These are phyloP conservation scores for Citrus cavaleriei DNA, from an alignment of 345 rosid genomes.

Conservation along the genomic window DNA sequence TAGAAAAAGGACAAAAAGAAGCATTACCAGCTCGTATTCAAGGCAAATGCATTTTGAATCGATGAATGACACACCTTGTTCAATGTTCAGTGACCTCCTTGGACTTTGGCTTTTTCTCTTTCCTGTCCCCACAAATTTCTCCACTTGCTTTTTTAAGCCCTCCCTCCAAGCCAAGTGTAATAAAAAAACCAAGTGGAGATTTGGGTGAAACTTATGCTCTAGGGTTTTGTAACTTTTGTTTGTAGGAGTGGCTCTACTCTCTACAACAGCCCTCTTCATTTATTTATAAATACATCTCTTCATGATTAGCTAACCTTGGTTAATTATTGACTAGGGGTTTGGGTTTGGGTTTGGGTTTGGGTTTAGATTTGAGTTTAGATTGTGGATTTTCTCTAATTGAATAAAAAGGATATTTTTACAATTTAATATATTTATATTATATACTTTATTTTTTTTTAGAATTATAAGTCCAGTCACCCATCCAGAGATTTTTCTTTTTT, in stretches of 20 bases:
- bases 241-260: too few species aligned
- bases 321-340: constrained; percentile 19
- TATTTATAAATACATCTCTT: constrained; percentile 7
- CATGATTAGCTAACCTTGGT: constrained; percentile 21
- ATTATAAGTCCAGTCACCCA: background rate
- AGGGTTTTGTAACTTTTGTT: background rate
- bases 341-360: background rate
- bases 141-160: background rate
- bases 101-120: constrained; percentile 17
- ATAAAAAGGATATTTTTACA: background rate
- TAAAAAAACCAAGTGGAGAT: background rate
- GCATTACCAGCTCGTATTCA: constrained; percentile 24
- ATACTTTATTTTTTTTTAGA: background rate
- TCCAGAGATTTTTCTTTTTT: too few species aligned
- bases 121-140: constrained; percentile 1
- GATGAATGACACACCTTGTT: constrained; percentile 8
- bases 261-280: background rate
- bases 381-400: background rate
- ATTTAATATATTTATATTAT: background rate
- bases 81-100: constrained; percentile 1
- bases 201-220: background rate
- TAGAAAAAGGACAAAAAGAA: background rate
- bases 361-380: background rate
- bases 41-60: background rate
- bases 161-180: background rate